Percentiles rank a stretch among this genome's conserved stretches.
Evolutionary conservation across 805 yeast species (phyloP).

Genomic region (Metschnikowia lunata): DNA sequence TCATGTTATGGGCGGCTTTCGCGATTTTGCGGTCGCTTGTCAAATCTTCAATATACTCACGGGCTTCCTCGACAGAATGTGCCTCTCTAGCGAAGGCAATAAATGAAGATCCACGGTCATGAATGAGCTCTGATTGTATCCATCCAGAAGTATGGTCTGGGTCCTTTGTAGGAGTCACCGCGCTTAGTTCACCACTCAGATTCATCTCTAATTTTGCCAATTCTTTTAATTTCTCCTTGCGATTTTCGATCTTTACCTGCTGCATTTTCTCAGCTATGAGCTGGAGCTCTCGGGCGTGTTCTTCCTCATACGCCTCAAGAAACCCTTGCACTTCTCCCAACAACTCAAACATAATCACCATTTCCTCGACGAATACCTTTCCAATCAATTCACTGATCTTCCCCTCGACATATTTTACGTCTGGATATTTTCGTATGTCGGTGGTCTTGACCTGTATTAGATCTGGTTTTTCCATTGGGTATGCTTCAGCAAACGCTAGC

Average conservation of each 20-base stretch:
- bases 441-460: constrained; percentile 51
- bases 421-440: constrained; percentile 35
- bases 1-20: constrained; percentile 74
- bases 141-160: constrained; percentile 63
- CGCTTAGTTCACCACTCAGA: not conserved
- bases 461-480: constrained; percentile 65
- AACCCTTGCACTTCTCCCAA: constrained; percentile 58
- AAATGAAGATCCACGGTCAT: constrained; percentile 82
- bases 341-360: constrained; percentile 77
- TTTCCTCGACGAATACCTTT: constrained; percentile 51
- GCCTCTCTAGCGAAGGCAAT: constrained; percentile 70
- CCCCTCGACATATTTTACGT: constrained; percentile 39
- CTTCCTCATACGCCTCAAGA: constrained; percentile 30
- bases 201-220: not conserved
- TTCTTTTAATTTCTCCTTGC: constrained; percentile 2
- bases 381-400: constrained; percentile 45
- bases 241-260: constrained; percentile 15
- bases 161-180: not conserved
- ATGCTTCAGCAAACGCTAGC: constrained; percentile 63
- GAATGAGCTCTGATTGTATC: constrained; percentile 70
- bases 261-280: constrained; percentile 18
- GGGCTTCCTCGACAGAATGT: constrained; percentile 63
- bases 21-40: constrained; percentile 62
- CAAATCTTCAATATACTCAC: constrained; percentile 45
- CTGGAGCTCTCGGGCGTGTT: constrained; percentile 2